These are phyloP conservation scores for Microdochium bolleyi DNA, from an alignment of 2,329 filamentous ascomycete genomes.

Conservation along the genomic window DNA sequence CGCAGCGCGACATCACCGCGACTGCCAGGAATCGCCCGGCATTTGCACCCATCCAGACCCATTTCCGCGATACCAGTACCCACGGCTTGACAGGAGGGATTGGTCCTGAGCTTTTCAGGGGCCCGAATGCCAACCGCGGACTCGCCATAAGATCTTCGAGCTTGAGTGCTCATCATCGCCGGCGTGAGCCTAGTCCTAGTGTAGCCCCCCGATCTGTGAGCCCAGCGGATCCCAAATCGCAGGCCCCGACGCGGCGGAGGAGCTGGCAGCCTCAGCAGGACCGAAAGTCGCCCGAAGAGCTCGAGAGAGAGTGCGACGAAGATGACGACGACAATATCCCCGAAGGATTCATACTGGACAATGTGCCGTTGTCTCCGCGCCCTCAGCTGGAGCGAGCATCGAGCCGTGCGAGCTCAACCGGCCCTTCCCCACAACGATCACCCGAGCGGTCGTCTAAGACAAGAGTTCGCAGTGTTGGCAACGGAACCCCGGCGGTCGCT, in stretches of 20 bases:
- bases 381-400: constrained; percentile 46
- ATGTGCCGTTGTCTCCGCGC: constrained; percentile 74
- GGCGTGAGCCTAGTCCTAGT: constrained; percentile 44
- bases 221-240: constrained; percentile 30
- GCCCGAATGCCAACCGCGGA: constrained; percentile 19
- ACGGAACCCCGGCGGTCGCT: constrained; percentile 53
- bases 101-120: constrained; percentile 15
- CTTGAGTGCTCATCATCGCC: constrained; percentile 27
- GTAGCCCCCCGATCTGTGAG: constrained; percentile 28
- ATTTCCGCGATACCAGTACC: constrained; percentile 36
- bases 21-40: constrained; percentile 28
- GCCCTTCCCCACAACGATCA: constrained; percentile 43
- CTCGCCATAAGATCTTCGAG: constrained; percentile 31
- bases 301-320: constrained; percentile 69
- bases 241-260: constrained; percentile 41
- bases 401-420: constrained; percentile 44
- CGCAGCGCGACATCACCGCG: constrained; percentile 22
- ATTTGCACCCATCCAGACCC: constrained; percentile 36
- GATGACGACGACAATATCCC: constrained; percentile 74
- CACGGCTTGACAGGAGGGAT: constrained; percentile 23
- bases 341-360: constrained; percentile 71
- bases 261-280: constrained; percentile 64
- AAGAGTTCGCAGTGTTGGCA: constrained; percentile 48
- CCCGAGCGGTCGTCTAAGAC: constrained; percentile 41
- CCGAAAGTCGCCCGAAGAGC: constrained; percentile 60